These are phyloP conservation scores for Colletotrichum musicola DNA, from an alignment of 2,329 filamentous ascomycete genomes.

Conservation along the genomic window DNA sequence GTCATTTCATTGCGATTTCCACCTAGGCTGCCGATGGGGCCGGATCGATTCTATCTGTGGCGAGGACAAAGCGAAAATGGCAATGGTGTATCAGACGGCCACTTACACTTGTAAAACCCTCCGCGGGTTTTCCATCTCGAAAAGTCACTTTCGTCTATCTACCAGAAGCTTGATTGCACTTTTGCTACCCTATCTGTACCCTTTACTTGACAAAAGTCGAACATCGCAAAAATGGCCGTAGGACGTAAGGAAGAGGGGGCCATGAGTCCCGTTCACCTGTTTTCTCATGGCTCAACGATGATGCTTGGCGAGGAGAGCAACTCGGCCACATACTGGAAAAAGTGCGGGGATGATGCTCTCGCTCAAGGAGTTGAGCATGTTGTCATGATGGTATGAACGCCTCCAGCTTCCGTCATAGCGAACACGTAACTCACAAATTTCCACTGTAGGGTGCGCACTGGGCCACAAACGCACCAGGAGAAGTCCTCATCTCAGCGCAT, in stretches of 20 bases:
- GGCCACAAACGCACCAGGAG: slow-evolving; percentile 64
- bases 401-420: background rate
- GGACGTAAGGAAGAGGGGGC: slow-evolving; percentile 23
- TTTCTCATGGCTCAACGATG: slow-evolving; percentile 79
- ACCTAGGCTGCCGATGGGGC: slow-evolving; percentile 24
- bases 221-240: slow-evolving; percentile 19
- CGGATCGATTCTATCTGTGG: background rate
- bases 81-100: background rate
- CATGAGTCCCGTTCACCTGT: slow-evolving; percentile 72
- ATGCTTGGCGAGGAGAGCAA: slow-evolving; percentile 75
- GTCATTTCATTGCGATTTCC: background rate
- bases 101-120: no score
- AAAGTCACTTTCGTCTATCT: no score
- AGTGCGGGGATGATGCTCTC: slow-evolving; percentile 72
- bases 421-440: slow-evolving; percentile 12
- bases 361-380: slow-evolving; percentile 71
- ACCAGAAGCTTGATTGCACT: no score
- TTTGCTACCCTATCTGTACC: background rate
- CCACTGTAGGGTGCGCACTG: slow-evolving; percentile 71
- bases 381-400: slow-evolving; percentile 69
- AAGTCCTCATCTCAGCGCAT: slow-evolving; percentile 72
- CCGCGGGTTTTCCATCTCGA: no score
- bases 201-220: background rate
- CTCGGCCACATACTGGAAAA: slow-evolving; percentile 75
- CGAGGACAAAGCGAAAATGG: background rate